Evolutionary conservation across 1,139 yeast species (phyloP).

Genomic region (Nakaseomyces sp.): DNA sequence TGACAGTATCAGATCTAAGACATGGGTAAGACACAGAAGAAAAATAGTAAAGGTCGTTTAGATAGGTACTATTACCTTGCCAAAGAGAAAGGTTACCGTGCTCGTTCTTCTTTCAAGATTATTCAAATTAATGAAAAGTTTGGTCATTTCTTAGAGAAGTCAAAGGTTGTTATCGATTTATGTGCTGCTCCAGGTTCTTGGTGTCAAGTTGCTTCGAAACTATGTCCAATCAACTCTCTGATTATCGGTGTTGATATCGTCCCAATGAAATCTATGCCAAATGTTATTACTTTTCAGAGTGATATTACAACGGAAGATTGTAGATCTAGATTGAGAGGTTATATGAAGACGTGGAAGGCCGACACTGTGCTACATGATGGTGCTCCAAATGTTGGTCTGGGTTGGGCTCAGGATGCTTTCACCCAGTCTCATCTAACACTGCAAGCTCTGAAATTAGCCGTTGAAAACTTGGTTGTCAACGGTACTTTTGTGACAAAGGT

Average conservation of each 20-base stretch:
- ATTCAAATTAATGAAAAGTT: slow-evolving; percentile 92
- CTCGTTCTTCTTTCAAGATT: slow-evolving; percentile 96
- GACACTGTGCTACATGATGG: slow-evolving; percentile 98
- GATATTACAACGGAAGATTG: slow-evolving; percentile 98
- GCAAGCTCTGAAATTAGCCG: slow-evolving; percentile 88
- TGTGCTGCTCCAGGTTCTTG: slow-evolving; percentile 99
- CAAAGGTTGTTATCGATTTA: slow-evolving; percentile 94
- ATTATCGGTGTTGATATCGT: slow-evolving; percentile 97
- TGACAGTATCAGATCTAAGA: too few species aligned
- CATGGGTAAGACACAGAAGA: slow-evolving; percentile 93
- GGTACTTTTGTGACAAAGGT: slow-evolving; percentile 97
- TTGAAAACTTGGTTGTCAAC: slow-evolving; percentile 82
- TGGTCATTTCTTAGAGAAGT: slow-evolving; percentile 89
- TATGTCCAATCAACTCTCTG: slow-evolving; percentile 86
- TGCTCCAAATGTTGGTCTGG: slow-evolving; percentile 98
- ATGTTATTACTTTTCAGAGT: slow-evolving; percentile 87
- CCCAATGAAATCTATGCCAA: slow-evolving; percentile 90
- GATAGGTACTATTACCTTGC: slow-evolving; percentile 95
- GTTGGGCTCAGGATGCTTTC: slow-evolving; percentile 99
- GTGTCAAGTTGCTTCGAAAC: slow-evolving; percentile 96
- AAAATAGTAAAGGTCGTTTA: slow-evolving; percentile 97
- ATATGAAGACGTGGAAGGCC: slow-evolving; percentile 98
- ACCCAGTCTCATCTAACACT: slow-evolving; percentile 93
- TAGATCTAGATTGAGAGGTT: slow-evolving; percentile 84
- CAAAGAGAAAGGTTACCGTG: slow-evolving; percentile 95